These are phyloP conservation scores for Didymella pinodella DNA, from an alignment of 2,329 filamentous ascomycete species.

Conservation along the genomic window DNA sequence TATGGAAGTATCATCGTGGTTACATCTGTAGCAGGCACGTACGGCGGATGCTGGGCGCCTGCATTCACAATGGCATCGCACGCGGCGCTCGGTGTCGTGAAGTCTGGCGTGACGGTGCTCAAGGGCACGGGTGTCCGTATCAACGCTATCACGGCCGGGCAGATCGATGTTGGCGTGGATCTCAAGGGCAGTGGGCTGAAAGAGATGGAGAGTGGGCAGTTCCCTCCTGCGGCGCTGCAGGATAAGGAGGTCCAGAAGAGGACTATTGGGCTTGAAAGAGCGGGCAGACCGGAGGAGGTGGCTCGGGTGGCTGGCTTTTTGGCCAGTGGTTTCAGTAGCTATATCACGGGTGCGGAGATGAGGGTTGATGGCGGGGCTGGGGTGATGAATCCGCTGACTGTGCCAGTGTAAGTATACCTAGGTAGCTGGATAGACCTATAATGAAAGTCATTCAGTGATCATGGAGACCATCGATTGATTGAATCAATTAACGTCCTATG, in stretches of 20 bases:
- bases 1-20: constrained; percentile 72
- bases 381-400: constrained; percentile 52
- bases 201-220: constrained; percentile 60
- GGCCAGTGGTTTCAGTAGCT: constrained; percentile 68
- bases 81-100: constrained; percentile 68
- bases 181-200: constrained; percentile 48
- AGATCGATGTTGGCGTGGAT: constrained; percentile 58
- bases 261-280: constrained; percentile 65
- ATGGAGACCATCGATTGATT: not conserved
- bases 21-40: constrained; percentile 63
- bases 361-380: constrained; percentile 68
- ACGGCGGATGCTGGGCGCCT: constrained; percentile 67
- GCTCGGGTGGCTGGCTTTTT: constrained; percentile 68
- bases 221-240: constrained; percentile 64
- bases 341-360: constrained; percentile 68
- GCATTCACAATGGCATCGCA: constrained; percentile 68
- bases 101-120: constrained; percentile 64
- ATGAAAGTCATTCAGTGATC: not conserved
- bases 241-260: constrained; percentile 58
- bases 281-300: constrained; percentile 66
- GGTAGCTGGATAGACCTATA: not conserved
- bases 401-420: constrained; percentile 38
- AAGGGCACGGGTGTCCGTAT: constrained; percentile 67
- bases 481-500: too few species aligned
- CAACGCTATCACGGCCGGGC: constrained; percentile 61